These are phyloP conservation scores for Alternaria rosae DNA, from an alignment of 2,329 filamentous ascomycete genomes.

Conservation along the genomic window DNA sequence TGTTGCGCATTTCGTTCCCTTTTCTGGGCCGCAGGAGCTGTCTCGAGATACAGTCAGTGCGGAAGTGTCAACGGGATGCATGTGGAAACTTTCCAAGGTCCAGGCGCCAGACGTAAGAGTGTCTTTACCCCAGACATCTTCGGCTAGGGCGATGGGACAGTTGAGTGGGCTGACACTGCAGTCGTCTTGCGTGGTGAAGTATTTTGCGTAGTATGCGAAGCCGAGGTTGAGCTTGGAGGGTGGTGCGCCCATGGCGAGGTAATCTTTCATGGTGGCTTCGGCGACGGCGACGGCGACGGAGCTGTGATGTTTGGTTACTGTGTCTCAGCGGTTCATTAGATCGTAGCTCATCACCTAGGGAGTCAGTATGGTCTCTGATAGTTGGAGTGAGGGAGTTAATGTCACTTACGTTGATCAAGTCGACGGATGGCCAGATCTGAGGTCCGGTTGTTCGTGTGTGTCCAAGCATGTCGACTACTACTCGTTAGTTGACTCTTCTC, in stretches of 20 bases:
- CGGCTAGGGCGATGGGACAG: constrained; percentile 66
- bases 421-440: constrained; percentile 65
- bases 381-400: neutral
- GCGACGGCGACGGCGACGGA: constrained; percentile 67
- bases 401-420: constrained; percentile 65
- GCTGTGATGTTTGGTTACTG: constrained; percentile 68
- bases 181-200: constrained; percentile 61
- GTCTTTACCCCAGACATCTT: constrained; percentile 68
- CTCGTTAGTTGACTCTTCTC: constrained; percentile 28
- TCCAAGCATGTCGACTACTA: constrained; percentile 69
- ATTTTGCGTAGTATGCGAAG: constrained; percentile 74
- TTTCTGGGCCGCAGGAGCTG: constrained; percentile 43
- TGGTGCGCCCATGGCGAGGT: constrained; percentile 64
- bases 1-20: constrained; percentile 33
- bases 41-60: constrained; percentile 27
- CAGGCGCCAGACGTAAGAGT: constrained; percentile 65
- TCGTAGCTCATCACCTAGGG: constrained; percentile 72
- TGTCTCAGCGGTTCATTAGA: constrained; percentile 73
- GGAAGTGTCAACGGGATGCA: constrained; percentile 28
- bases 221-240: constrained; percentile 68
- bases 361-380: neutral
- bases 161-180: constrained; percentile 61
- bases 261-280: constrained; percentile 63
- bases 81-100: constrained; percentile 52
- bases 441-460: constrained; percentile 66